Evolutionary conservation across 176 grass and related monocot genomes (phyloP).

Genomic region (Triticum monococcum): DNA sequence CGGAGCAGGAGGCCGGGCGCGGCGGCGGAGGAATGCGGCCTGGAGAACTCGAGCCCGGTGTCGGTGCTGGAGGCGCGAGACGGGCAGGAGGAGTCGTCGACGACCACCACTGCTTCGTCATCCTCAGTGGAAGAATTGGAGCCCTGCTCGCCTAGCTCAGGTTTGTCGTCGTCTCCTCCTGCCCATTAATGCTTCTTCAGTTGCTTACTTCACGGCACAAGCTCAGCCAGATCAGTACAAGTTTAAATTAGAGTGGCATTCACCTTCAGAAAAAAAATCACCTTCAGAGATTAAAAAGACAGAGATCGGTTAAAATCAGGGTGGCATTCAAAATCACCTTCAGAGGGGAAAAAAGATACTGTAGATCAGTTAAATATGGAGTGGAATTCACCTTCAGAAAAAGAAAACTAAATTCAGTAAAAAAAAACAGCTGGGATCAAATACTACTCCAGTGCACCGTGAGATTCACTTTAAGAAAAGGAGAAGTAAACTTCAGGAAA

Average conservation of each 20-base stretch:
- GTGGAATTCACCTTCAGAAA: neutral
- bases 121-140: conserved; percentile 35
- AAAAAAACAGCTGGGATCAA: neutral
- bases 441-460: neutral
- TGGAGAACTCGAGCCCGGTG: conserved; percentile 64
- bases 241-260: neutral
- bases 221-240: no score
- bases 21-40: neutral
- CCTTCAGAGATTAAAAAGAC: neutral
- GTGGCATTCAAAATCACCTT: no score
- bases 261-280: neutral
- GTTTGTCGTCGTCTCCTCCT: conserved; percentile 21
- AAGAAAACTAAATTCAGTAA: neutral
- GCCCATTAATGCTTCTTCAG: neutral
- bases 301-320: neutral
- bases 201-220: neutral
- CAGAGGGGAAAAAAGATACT: no score
- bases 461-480: neutral
- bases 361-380: neutral
- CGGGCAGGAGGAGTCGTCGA: conserved; percentile 12
- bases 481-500: neutral
- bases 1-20: neutral
- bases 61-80: conserved; percentile 63
- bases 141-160: conserved; percentile 50
- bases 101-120: conserved; percentile 6